phyloP scores from a whole-genome alignment of 2,329 filamentous ascomycete genomes.

The Arthrobotrys megalospora region DNA sequence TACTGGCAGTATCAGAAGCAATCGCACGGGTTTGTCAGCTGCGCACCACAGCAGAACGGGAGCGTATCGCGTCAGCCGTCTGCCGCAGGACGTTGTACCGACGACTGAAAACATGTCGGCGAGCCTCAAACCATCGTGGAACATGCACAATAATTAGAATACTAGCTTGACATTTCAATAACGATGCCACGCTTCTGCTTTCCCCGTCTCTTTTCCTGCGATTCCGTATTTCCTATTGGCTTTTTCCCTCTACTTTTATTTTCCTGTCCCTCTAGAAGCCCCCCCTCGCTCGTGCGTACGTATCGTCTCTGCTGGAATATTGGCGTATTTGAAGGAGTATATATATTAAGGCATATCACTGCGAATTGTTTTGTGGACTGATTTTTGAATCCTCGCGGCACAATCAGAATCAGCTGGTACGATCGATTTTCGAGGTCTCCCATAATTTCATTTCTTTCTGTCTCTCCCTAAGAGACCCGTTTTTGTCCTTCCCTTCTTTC shows the following conservation, averaged over 20 bases:
- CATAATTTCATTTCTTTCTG: conserved; percentile 35
- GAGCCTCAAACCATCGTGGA: conserved; percentile 75
- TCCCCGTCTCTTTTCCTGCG: conserved; percentile 64
- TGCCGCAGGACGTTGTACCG: conserved; percentile 86
- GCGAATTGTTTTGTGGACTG: conserved; percentile 31
- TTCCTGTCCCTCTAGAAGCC: conserved; percentile 52
- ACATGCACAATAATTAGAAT: conserved; percentile 67
- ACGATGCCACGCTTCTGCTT: conserved; percentile 52
- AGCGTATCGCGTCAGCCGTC: conserved; percentile 86
- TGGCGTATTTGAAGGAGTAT: conserved; percentile 44
- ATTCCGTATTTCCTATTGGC: conserved; percentile 48
- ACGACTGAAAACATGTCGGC: conserved; percentile 78
- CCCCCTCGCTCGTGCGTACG: conserved; percentile 38
- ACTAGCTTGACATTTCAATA: conserved; percentile 19
- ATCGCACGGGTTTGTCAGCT: conserved; percentile 82
- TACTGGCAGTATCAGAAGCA: conserved; percentile 79
- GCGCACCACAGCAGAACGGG: conserved; percentile 82
- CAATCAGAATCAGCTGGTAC: conserved; percentile 46
- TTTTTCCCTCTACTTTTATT: conserved; percentile 48
- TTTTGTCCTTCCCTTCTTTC: too few species aligned
- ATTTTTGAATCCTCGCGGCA: conserved; percentile 18
- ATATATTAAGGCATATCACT: conserved; percentile 32
- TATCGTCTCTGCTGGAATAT: conserved; percentile 41
- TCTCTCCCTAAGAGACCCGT: conserved; percentile 51
- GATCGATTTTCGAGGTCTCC: conserved; percentile 39